A percentile compares a stretch with the other conserved stretches of the same genome.
Conservation (phyloP, 805 yeast genomes). For the Isabelozyma pseudorhagii region DNA sequence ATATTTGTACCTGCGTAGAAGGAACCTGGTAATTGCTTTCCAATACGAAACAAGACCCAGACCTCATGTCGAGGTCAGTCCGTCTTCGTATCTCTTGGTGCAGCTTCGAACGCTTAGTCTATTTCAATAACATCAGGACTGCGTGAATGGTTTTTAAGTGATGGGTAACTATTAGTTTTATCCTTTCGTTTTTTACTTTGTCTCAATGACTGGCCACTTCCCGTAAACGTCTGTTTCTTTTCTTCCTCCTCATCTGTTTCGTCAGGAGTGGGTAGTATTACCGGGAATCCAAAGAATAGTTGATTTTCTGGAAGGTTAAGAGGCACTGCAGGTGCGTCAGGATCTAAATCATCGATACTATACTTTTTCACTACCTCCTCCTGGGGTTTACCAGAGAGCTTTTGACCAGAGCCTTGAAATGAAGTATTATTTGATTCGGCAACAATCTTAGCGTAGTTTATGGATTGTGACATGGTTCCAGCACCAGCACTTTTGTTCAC, state of each 20-base stretch:
- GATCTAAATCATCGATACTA: slow-evolving; percentile 43
- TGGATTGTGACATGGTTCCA: slow-evolving; percentile 76
- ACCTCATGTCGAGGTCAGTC: too few relatives aligned
- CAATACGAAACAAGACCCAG: too few relatives aligned
- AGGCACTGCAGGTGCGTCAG: slow-evolving; percentile 67
- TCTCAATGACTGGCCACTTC: slow-evolving; percentile 76
- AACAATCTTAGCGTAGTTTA: slow-evolving; percentile 61
- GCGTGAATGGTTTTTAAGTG: slow-evolving; percentile 60
- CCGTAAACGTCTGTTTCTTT: slow-evolving; percentile 44
- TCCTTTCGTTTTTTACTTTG: slow-evolving; percentile 69
- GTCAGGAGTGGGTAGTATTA: slow-evolving; percentile 42
- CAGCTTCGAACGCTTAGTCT: slow-evolving; percentile 37
- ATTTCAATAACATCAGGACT: slow-evolving; percentile 82
- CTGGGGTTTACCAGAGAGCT: slow-evolving; percentile 59
- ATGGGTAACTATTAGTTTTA: slow-evolving; percentile 41
- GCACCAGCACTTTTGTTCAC: slow-evolving; percentile 41
- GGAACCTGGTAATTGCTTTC: too few relatives aligned
- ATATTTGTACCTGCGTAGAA: too few relatives aligned
- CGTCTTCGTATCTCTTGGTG: too few relatives aligned
- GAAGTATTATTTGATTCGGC: slow-evolving; percentile 31
- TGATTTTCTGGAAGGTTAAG: slow-evolving; percentile 78
- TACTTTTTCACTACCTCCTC: slow-evolving; percentile 19
- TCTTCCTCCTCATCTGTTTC: slow-evolving; percentile 23
- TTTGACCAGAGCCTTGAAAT: slow-evolving; percentile 66
- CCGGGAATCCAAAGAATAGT: slow-evolving; percentile 90